Conservation (phyloP, 345 rosid genomes). For the Nephelium lappaceum region DNA sequence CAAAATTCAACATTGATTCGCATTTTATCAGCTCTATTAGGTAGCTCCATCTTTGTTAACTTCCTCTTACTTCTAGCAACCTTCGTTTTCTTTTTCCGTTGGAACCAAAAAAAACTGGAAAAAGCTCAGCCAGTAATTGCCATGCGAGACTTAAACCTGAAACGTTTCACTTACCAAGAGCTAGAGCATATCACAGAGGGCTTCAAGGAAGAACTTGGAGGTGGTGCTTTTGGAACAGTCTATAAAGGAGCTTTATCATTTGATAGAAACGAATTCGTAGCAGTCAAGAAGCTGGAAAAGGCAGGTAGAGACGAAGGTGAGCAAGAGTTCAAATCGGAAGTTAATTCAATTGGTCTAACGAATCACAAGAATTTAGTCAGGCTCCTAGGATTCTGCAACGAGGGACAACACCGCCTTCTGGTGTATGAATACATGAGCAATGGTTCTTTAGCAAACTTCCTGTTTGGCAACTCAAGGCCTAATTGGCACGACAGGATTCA, state of each 20-base stretch:
- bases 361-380: constrained; percentile 42
- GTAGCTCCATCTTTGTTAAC: constrained; percentile 26
- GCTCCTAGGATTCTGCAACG: constrained; percentile 41
- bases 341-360: constrained; percentile 33
- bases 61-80: constrained; percentile 23
- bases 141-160: constrained; percentile 10
- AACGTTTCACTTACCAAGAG: constrained; percentile 28
- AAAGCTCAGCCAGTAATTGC: not conserved
- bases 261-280: not conserved
- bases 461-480: constrained; percentile 11
- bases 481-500: constrained; percentile 22
- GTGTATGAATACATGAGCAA: constrained; percentile 41
- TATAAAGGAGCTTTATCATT: constrained; percentile 31
- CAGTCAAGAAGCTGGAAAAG: constrained; percentile 33
- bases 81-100: not conserved
- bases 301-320: constrained; percentile 19
- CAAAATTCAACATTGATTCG: constrained; percentile 13
- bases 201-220: constrained; percentile 40
- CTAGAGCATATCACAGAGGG: constrained; percentile 27
- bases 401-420: constrained; percentile 36
- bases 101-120: not conserved
- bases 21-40: constrained; percentile 23
- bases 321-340: constrained; percentile 36
- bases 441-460: constrained; percentile 13
- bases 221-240: constrained; percentile 37